Evolutionary conservation across 2,329 filamentous ascomycete species (phyloP), one percentile per base, ranked within the genome.

Genomic region (Ceratocystis huliohia): DNA sequence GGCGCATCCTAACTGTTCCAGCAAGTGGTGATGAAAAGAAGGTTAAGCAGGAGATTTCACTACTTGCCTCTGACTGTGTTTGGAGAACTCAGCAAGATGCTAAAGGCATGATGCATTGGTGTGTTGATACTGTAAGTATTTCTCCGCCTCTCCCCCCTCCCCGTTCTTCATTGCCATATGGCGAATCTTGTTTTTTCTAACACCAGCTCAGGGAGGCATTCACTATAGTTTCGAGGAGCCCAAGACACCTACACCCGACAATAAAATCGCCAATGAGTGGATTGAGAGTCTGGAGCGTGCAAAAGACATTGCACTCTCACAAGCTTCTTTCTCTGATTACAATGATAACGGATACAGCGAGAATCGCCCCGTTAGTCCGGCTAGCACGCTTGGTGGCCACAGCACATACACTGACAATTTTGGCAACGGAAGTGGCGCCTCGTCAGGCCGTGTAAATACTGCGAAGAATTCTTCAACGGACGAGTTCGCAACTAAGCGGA

Each of bases 11-110:
- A 61, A 82, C 99, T 72, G 93, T 91, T 13, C 89, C 94, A 4
- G 88, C 92, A 28, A 92, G 93, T 5, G 94, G 93, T 0, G 94
- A 96, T 70, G 93, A 97, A 74, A 99, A 99, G 78, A 92, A 94
- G 75, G 84, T 91, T 25, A 99, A 99, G 74, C 83, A 90, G 72
- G 94, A 99, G 71, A 84, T 99, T 45, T 90, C 89, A n/a, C 80
- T 99, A 30, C 78, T 96, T 22, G 81, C 82, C 1, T 79, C 87
- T 1, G 91, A 90, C 65, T 90, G 86, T 70, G 79, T 83, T 30
- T 97, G 90, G 86, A 88, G 84, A 73, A 91, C 82, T 64, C 89
- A 89, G 71, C 83, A 87, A 59, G 94, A 96, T 75, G 81, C 85
- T n/a, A 96, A 96, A 75, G 92, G 91, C 30, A 83, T 93, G 76